Conservation (phyloP, 768 basidiomycete species). For the Hemileccinum rubropunctum region DNA sequence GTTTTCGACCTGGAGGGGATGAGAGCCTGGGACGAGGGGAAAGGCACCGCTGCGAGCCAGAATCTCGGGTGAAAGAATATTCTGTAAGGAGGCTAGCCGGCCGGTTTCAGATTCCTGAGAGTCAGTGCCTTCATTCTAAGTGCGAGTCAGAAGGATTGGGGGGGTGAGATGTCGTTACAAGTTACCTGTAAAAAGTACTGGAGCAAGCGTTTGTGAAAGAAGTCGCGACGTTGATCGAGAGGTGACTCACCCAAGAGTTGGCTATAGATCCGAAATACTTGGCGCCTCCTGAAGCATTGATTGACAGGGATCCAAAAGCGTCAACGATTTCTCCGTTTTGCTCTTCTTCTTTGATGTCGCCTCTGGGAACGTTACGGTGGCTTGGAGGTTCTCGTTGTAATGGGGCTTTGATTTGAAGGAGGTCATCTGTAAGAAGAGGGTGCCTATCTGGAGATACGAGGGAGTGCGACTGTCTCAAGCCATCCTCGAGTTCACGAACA, state of each 20-base stretch:
- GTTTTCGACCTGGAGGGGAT: slow-evolving; percentile 38
- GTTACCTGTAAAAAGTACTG: slow-evolving; percentile 75
- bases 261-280: slow-evolving; percentile 77
- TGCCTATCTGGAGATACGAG: slow-evolving; percentile 59
- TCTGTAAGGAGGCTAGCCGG: slow-evolving; percentile 47
- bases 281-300: slow-evolving; percentile 66
- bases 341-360: slow-evolving; percentile 58
- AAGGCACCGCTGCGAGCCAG: slow-evolving; percentile 63
- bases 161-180: neutral
- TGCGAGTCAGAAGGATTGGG: slow-evolving; percentile 9
- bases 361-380: slow-evolving; percentile 37
- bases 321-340: slow-evolving; percentile 67
- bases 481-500: slow-evolving; percentile 76
- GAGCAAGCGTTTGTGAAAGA: slow-evolving; percentile 6
- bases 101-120: slow-evolving; percentile 48
- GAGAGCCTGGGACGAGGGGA: slow-evolving; percentile 49
- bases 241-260: slow-evolving; percentile 60
- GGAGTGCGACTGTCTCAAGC: slow-evolving; percentile 56
- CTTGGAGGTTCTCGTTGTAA: slow-evolving; percentile 61
- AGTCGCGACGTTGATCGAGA: no score
- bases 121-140: slow-evolving; percentile 60
- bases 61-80: slow-evolving; percentile 59
- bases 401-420: slow-evolving; percentile 73
- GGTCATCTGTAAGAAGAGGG: slow-evolving; percentile 67
- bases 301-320: slow-evolving; percentile 77